A percentile compares a stretch with the other conserved stretches of the same genome.
phyloP scores from a whole-genome alignment of 2,329 filamentous ascomycete genomes.

The Xylariomycetidae sp. region DNA sequence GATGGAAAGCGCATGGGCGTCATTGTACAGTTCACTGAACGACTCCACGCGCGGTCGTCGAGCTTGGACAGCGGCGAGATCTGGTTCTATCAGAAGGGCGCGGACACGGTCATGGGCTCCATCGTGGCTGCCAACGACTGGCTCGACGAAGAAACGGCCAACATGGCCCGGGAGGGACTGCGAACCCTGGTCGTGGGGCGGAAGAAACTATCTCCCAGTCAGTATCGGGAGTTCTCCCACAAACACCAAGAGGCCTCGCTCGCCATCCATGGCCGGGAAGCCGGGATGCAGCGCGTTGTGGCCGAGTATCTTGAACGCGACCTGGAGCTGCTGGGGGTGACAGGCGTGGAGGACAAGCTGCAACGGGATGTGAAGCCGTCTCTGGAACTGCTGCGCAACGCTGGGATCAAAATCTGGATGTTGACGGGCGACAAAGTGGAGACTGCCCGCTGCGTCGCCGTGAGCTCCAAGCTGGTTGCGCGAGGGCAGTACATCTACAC shows the following conservation, averaged over 20 bases:
- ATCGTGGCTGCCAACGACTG: constrained; percentile 96
- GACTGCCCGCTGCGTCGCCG: constrained; percentile 91
- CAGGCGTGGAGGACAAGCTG: constrained; percentile 94
- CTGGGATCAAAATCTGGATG: constrained; percentile 99
- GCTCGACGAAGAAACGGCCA: constrained; percentile 98
- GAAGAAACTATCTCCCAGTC: constrained; percentile 70
- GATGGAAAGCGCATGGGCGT: constrained; percentile 99
- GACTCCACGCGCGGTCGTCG: constrained; percentile 40
- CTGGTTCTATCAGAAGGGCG: constrained; percentile 98
- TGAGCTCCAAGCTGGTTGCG: constrained; percentile 89
- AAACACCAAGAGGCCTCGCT: constrained; percentile 76
- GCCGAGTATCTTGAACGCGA: constrained; percentile 78
- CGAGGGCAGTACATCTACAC: constrained; percentile 95
- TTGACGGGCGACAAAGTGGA: constrained; percentile 97
- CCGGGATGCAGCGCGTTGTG: constrained; percentile 73
- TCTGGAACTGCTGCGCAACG: constrained; percentile 88
- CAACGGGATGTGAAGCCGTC: constrained; percentile 95
- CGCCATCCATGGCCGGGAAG: constrained; percentile 72
- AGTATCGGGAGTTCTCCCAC: constrained; percentile 74
- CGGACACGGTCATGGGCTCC: constrained; percentile 94
- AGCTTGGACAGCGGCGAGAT: constrained; percentile 65
- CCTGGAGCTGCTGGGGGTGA: constrained; percentile 91
- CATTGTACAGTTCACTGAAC: constrained; percentile 76
- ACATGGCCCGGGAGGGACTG: constrained; percentile 96
- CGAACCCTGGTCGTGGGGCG: constrained; percentile 93